Evolutionary conservation across 495 filamentous ascomycete species (phyloP), one percentile per base, ranked within the genome.

Genomic region (Hyaloscypha hepaticicola): DNA sequence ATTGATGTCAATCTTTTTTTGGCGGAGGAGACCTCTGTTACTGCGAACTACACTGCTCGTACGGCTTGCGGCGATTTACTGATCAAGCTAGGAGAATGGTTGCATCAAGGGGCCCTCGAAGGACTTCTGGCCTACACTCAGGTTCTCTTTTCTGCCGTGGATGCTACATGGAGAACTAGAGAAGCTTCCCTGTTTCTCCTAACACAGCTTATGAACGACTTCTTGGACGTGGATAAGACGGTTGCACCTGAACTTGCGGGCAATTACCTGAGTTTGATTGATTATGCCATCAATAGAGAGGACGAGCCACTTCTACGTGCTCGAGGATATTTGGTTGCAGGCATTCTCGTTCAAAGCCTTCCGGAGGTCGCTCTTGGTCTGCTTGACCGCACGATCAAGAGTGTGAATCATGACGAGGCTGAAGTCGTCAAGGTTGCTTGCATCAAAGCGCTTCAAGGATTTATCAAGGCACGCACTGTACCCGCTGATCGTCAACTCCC

Each of bases 1-100:
- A 88, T 97, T 63, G 95, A 99, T 75, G 87, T 96, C 60, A 98
- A 96, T 55, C 82, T 98, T 1, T 99, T 96, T 76, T 82, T 99
- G 28, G 92, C 92, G 0, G 95, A 99, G 71, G 95, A 99, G 75
- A 94, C 91, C 2, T 91, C 92, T 14, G 88, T 97, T 55, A 96
- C 92, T n/a, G 89, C 93, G 26, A 97, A 98, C 72, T 99, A 97
- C 74, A 96, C 94, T 2, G 90, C 95, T 28, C 84, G 95, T 56
- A 96, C 90, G 14, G 94, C 94, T 55, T 93, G 91, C 70, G 92
- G 92, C 28, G 94, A 96, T 72, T 79, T 98, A 27, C 82, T 95
- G 9, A 89, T 96, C 73, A 97, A 97, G 76, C 78, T 96, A n/a
- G 91, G 90, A 25, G 93, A 97, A 74, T 97, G 93, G 90, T 81